Percentiles rank a stretch among this genome's conserved stretches.
These are phyloP conservation scores for Arthrobotrys sphaeroides DNA, from an alignment of 2,329 filamentous ascomycete genomes.

Conservation along the genomic window DNA sequence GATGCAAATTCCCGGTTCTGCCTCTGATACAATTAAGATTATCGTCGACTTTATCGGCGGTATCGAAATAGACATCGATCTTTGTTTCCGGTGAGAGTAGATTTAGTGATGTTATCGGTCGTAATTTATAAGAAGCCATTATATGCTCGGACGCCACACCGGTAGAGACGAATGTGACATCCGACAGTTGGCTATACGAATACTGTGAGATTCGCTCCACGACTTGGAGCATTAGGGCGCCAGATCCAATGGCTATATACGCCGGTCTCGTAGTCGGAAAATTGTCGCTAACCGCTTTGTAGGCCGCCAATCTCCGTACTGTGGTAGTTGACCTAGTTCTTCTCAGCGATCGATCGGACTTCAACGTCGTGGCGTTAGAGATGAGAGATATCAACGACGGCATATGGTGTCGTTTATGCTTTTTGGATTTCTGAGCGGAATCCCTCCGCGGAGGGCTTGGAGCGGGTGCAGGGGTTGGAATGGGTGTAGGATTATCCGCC, in stretches of 20 bases:
- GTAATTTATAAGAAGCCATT: conserved; percentile 37
- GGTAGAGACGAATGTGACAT: conserved; percentile 40
- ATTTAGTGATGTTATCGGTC: conserved; percentile 29
- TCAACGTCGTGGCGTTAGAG: conserved; percentile 10
- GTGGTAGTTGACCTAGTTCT: conserved; percentile 3
- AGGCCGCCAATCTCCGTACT: conserved; percentile 20
- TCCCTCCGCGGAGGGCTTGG: background rate
- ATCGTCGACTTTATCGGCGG: conserved; percentile 94
- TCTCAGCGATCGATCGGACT: conserved; percentile 1
- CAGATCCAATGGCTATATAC: conserved; percentile 44
- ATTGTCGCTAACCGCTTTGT: conserved; percentile 43
- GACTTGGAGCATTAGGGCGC: conserved; percentile 34
- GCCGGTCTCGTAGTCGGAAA: conserved; percentile 34
- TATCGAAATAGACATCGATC: conserved; percentile 93
- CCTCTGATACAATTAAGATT: conserved; percentile 98
- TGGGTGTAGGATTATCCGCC: background rate
- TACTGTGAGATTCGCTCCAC: conserved; percentile 31
- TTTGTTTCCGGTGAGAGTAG: conserved; percentile 63
- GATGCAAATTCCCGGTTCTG: conserved; percentile 20
- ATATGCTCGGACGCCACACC: conserved; percentile 46
- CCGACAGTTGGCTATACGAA: conserved; percentile 16
- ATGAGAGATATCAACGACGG: conserved; percentile 23
- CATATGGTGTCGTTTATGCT: background rate
- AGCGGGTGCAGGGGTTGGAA: background rate
- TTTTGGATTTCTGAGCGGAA: conserved; percentile 13